phyloP scores from a whole-genome alignment of 148 eudicot genomes.

The Vaccinium corymbosum region DNA sequence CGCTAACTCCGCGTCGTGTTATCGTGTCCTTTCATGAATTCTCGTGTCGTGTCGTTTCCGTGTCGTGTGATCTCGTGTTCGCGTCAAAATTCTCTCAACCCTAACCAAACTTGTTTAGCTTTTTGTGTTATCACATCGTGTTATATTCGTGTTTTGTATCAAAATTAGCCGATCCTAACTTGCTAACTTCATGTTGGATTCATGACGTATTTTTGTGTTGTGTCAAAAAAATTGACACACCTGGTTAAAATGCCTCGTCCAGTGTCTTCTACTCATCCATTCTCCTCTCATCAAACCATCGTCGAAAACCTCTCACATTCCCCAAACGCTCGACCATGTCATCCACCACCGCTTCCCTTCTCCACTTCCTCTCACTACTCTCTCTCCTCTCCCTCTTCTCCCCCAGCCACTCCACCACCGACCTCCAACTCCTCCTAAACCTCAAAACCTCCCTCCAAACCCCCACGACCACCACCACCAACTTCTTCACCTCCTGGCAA shows the following conservation, averaged over 20 bases:
- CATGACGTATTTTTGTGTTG: too few species aligned
- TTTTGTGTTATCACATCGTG: too few species aligned
- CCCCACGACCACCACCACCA: conserved; percentile 22
- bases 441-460: conserved; percentile 41
- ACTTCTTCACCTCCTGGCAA: conserved; percentile 40
- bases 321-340: background rate
- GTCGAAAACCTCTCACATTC: background rate
- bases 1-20: too few species aligned
- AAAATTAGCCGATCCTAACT: too few species aligned
- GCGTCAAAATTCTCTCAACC: too few species aligned
- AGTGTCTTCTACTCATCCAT: background rate
- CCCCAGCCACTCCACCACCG: conserved; percentile 17
- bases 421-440: conserved; percentile 35
- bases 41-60: too few species aligned
- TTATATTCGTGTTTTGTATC: too few species aligned
- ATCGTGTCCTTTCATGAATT: too few species aligned
- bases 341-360: background rate
- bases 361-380: background rate
- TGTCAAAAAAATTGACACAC: too few species aligned
- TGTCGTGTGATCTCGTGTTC: too few species aligned
- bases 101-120: too few species aligned
- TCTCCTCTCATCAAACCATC: background rate
- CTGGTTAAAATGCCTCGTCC: background rate
- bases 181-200: too few species aligned
- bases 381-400: background rate